Conservation (phyloP, 225 moss, liverwort and hornwort species). For the Rhytidiadelphus loreus region DNA sequence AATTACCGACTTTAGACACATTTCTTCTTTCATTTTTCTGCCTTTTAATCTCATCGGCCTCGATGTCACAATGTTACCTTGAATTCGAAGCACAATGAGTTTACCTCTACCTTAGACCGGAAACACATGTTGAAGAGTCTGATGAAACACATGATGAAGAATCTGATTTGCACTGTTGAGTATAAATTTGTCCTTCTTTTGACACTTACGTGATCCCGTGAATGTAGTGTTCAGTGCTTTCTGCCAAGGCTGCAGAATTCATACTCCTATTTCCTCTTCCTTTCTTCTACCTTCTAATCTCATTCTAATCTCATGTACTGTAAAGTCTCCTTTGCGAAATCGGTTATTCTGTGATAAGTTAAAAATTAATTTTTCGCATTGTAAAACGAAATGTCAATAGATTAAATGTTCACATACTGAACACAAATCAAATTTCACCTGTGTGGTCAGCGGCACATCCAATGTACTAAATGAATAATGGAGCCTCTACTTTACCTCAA, state of each 20-base stretch:
- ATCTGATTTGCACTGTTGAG: not conserved
- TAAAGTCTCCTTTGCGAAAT: not conserved
- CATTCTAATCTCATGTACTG: not conserved
- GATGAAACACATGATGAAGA: not conserved
- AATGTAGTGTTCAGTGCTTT: not conserved
- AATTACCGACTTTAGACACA: not conserved
- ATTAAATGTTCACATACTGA: too few species aligned
- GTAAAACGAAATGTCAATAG: not conserved
- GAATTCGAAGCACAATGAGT: too few species aligned
- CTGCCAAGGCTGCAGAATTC: not conserved
- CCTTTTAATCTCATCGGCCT: not conserved
- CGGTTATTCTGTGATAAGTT: not conserved
- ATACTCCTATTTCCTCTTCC: not conserved
- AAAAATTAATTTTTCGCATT: not conserved
- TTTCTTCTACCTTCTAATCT: not conserved
- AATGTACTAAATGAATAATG: not conserved
- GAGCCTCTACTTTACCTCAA: not conserved
- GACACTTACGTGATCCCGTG: not conserved
- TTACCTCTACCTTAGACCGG: not conserved
- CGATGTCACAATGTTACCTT: not conserved
- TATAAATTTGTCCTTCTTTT: not conserved
- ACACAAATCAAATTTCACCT: not conserved
- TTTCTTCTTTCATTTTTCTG: not conserved
- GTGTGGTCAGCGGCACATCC: not conserved
- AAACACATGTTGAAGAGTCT: not conserved